Evolutionary conservation across 2,329 filamentous ascomycete genomes (phyloP), one percentile per base, ranked within the genome.

Genomic region (Trichoderma asperellum): DNA sequence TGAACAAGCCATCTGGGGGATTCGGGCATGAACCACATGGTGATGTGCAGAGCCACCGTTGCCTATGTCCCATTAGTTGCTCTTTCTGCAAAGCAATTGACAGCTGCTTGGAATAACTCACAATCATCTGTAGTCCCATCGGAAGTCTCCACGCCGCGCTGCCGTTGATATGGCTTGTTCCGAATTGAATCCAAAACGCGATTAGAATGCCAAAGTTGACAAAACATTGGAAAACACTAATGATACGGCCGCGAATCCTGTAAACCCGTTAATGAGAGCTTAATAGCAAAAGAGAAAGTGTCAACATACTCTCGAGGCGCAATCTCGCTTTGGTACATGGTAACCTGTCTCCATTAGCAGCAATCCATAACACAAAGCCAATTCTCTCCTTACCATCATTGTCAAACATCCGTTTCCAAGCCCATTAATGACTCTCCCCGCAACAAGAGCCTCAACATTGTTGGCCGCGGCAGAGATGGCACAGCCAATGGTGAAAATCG

Each of bases 211-310:
- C 76, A 34, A 76, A 52, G 12, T 70, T 68, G 56, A 70, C 63
- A 34, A 68, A 70, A 43, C 68, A 70, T 35, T 70, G 70, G 7
- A 77, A 75, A 59, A 78, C 75, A 34, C 74, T 75, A 4, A 83
- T 80, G 5, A 70, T 70, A 5, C 68, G 63, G 1, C 84, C 83
- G 5, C 84, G 83, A 3, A 85, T 80, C 35, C 68, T 68, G 24
- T 4, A 47, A 0, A 1, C 6, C 11, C 5, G 1, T 68, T 57
- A 67, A 56, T 14, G 24, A 43, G 1, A 24, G 12, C 7, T 2
- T 21, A 2, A 2, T 18, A 43, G 10, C 29, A 5, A 4, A 8
- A n/a, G 1, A 1, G 2, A 29, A 12, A 60, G 1, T 27, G 16
- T 14, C 6, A 18, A 32, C 68, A 1, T 60, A 69, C 68, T 69